These are phyloP conservation scores for Tolypocladium amazonense DNA, from an alignment of 2,329 filamentous ascomycete genomes.

Conservation along the genomic window DNA sequence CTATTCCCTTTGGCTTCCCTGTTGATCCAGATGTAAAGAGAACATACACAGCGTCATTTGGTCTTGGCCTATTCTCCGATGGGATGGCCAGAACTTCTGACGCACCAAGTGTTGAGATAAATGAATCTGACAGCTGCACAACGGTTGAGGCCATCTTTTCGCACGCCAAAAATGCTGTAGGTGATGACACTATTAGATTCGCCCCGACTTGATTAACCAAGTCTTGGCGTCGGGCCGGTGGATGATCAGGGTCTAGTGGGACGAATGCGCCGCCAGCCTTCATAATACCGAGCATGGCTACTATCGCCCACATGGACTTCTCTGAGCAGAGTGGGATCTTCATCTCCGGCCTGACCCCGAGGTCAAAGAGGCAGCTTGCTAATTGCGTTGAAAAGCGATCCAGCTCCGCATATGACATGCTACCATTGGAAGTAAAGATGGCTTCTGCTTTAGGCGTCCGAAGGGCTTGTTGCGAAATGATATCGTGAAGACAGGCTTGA, in stretches of 20 bases:
- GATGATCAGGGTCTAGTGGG: slow-evolving; percentile 13
- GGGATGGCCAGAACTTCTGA: too few relatives aligned
- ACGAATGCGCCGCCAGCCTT: slow-evolving; percentile 15
- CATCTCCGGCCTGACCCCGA: background rate
- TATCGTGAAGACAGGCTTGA: too few relatives aligned
- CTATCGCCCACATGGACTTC: slow-evolving; percentile 4
- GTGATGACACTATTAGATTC: too few relatives aligned
- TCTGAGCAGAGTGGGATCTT: background rate
- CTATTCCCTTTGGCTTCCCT: slow-evolving; percentile 14
- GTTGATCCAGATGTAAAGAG: slow-evolving; percentile 17
- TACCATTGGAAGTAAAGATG: background rate
- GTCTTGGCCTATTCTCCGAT: background rate
- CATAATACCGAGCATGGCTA: slow-evolving; percentile 13
- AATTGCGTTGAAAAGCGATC: background rate
- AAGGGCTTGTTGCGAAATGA: background rate
- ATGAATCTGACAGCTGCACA: too few relatives aligned
- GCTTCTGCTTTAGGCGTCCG: background rate
- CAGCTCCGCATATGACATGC: slow-evolving; percentile 4
- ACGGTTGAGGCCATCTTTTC: too few relatives aligned
- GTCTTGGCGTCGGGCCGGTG: background rate
- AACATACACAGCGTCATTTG: slow-evolving; percentile 9
- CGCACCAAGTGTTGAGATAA: too few relatives aligned
- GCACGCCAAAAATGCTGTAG: too few relatives aligned
- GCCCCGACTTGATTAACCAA: slow-evolving; percentile 5
- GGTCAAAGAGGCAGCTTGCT: background rate